phyloP scores from a whole-genome alignment of 2,329 filamentous ascomycete species.

The Dryadomyces quercivorus region DNA sequence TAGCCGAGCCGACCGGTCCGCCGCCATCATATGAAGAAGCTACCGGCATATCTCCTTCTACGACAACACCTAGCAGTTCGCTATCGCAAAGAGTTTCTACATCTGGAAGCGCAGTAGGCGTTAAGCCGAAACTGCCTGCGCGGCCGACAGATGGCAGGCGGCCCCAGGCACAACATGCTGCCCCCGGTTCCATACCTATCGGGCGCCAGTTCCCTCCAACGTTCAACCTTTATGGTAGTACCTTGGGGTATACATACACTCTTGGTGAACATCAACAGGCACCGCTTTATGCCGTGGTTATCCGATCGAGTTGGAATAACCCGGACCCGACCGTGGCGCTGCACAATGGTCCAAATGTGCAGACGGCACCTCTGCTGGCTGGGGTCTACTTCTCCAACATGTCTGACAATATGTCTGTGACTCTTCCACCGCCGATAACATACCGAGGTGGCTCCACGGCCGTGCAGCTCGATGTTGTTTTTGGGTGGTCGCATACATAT shows the following conservation, averaged over 20 bases:
- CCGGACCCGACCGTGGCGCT: constrained; percentile 19
- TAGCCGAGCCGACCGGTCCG: constrained; percentile 5
- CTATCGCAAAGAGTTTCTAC: not conserved
- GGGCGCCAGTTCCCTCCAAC: constrained; percentile 19
- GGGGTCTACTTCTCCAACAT: constrained; percentile 11
- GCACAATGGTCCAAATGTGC: constrained; percentile 20
- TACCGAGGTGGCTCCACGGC: constrained; percentile 10
- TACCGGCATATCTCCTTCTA: constrained; percentile 1
- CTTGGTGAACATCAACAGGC: constrained; percentile 20
- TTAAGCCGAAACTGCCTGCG: not conserved
- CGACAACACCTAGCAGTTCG: not conserved
- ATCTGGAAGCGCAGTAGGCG: not conserved
- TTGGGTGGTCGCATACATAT: constrained; percentile 14
- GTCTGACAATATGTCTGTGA: constrained; percentile 14
- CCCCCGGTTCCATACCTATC: constrained; percentile 8
- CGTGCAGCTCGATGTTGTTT: constrained; percentile 4
- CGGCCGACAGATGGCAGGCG: not conserved
- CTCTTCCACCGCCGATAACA: constrained; percentile 17
- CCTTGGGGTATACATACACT: constrained; percentile 10
- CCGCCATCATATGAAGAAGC: constrained; percentile 13
- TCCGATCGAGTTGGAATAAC: constrained; percentile 14
- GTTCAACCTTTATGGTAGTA: constrained; percentile 20
- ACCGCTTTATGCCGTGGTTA: constrained; percentile 20
- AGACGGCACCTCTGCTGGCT: constrained; percentile 18
- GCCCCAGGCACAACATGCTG: not conserved